Conservation (phyloP, 202 grass and related monocot genomes). For the Panicum hallii region DNA sequence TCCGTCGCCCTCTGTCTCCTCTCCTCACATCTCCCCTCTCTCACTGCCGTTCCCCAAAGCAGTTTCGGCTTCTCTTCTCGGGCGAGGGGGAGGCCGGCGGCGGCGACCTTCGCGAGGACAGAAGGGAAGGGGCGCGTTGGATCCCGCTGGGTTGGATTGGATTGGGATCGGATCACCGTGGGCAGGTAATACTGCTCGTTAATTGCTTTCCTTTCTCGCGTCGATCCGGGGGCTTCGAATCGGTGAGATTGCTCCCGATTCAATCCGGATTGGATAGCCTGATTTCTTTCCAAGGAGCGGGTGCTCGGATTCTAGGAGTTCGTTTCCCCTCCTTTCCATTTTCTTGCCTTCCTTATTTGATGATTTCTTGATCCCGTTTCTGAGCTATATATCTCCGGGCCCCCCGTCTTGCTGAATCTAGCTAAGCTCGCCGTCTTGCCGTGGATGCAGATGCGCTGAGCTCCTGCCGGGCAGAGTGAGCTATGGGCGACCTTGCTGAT, state of each 20-base stretch:
- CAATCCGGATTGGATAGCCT: conserved; percentile 26
- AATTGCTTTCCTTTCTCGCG: conserved; percentile 48
- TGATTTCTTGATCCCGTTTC: conserved; percentile 53
- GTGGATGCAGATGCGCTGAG: conserved; percentile 52
- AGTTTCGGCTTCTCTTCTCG: conserved; percentile 31
- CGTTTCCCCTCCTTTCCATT: conserved; percentile 6
- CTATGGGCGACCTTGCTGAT: conserved; percentile 59
- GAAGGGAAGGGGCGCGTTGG: background rate
- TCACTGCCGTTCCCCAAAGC: conserved; percentile 36
- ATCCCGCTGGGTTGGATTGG: conserved; percentile 28
- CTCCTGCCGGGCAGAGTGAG: background rate
- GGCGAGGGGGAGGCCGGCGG: background rate
- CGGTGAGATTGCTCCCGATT: conserved; percentile 11
- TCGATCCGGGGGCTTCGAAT: conserved; percentile 42
- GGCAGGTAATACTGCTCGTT: conserved; percentile 51
- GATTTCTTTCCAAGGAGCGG: conserved; percentile 29
- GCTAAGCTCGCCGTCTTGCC: background rate
- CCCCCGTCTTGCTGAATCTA: background rate
- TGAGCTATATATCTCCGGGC: background rate
- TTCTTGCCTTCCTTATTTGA: conserved; percentile 32
- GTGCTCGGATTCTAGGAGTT: conserved; percentile 23
- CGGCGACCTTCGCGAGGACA: conserved; percentile 11
- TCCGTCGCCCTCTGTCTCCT: conserved; percentile 3
- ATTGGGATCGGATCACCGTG: conserved; percentile 34
- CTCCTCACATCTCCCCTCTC: background rate